Conservation (phyloP, 306 rosid genomes). For the Cicer pinnatifidum region DNA sequence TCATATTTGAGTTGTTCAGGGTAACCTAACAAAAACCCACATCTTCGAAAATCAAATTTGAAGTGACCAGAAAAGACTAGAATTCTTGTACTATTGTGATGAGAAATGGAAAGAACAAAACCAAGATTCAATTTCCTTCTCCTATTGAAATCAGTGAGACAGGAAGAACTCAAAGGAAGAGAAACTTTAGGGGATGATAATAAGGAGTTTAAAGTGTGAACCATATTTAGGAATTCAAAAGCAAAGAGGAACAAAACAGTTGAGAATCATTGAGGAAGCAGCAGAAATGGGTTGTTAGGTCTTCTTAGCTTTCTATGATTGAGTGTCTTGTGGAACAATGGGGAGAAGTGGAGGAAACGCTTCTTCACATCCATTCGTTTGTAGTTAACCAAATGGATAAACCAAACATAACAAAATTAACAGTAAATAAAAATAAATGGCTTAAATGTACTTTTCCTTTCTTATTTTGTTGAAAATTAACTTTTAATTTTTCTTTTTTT, state of each 20-base stretch:
- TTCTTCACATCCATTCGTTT: constrained; percentile 50
- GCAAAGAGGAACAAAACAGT: constrained; percentile 4
- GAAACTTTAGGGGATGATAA: constrained; percentile 42
- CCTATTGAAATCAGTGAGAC: constrained; percentile 36
- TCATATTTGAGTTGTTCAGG: constrained; percentile 48
- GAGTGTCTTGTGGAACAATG: constrained; percentile 14
- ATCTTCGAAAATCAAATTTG: constrained; percentile 50
- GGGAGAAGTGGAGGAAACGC: constrained; percentile 20
- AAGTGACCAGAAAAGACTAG: constrained; percentile 46
- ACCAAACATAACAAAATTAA: neutral
- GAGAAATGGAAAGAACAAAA: constrained; percentile 44
- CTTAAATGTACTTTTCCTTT: no score
- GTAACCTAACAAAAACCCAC: constrained; percentile 54
- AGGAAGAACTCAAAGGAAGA: constrained; percentile 47
- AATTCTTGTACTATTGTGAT: constrained; percentile 39
- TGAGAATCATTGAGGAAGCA: constrained; percentile 20
- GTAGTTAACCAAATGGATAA: constrained; percentile 31
- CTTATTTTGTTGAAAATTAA: no score
- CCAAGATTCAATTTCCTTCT: constrained; percentile 50
- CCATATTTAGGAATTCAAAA: constrained; percentile 42
- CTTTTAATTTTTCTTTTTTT: no score
- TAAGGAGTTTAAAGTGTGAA: constrained; percentile 58
- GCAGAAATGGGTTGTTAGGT: constrained; percentile 39
- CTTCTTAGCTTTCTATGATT: constrained; percentile 33
- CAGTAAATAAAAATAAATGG: no score